These are phyloP conservation scores for Cladorrhinum sp. DNA, from an alignment of 2,329 filamentous ascomycete genomes.

Conservation along the genomic window DNA sequence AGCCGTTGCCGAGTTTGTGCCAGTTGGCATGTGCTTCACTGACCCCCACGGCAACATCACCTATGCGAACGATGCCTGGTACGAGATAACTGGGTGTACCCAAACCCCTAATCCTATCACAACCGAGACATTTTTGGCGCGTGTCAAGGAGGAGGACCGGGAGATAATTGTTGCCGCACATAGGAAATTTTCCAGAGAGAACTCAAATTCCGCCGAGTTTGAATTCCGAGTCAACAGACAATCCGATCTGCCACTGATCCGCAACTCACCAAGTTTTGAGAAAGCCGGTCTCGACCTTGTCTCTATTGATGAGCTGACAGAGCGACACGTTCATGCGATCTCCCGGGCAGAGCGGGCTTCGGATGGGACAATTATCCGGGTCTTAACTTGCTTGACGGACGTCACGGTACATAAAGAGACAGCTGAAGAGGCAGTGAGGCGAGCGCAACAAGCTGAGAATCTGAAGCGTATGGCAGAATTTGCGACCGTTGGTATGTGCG, in stretches of 20 bases:
- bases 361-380: conserved; percentile 43
- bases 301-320: conserved; percentile 33
- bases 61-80: conserved; percentile 69
- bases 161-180: conserved; percentile 41
- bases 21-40: conserved; percentile 71
- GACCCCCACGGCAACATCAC: conserved; percentile 62
- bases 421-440: conserved; percentile 46
- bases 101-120: conserved; percentile 30
- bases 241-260: conserved; percentile 27
- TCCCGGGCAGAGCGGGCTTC: conserved; percentile 45
- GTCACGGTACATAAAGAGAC: conserved; percentile 49
- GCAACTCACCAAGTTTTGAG: conserved; percentile 38
- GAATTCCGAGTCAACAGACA: conserved; percentile 44
- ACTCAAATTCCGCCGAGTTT: conserved; percentile 40
- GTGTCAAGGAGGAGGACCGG: conserved; percentile 47
- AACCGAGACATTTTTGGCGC: conserved; percentile 39
- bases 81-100: conserved; percentile 47
- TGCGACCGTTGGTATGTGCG: conserved; percentile 54
- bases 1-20: conserved; percentile 69
- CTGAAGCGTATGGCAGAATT: conserved; percentile 53
- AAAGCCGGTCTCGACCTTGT: conserved; percentile 35
- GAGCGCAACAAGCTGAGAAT: conserved; percentile 52
- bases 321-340: conserved; percentile 46
- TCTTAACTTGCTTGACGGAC: conserved; percentile 50
- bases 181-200: conserved; percentile 37